These are phyloP conservation scores for Hagleromyces aurorensis DNA, from an alignment of 805 yeast genomes.

Conservation along the genomic window DNA sequence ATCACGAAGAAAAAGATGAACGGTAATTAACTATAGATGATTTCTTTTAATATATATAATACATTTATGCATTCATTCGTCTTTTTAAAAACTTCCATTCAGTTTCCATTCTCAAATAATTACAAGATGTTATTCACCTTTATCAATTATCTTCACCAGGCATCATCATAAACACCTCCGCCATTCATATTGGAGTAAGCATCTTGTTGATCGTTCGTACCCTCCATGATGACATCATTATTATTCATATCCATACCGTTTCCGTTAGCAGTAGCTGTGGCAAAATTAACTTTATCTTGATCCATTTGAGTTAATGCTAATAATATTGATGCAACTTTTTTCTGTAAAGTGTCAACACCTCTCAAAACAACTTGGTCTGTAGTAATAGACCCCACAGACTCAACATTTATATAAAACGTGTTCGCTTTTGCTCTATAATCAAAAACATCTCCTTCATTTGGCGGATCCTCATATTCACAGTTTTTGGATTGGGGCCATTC, in stretches of 20 bases:
- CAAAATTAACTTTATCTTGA: conserved; percentile 33
- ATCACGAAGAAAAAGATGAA: too few species aligned
- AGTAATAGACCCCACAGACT: conserved; percentile 81
- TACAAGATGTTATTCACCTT: not conserved
- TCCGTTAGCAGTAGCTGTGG: too few species aligned
- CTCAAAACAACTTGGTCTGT: conserved; percentile 85
- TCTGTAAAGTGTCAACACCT: conserved; percentile 78
- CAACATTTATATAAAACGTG: conserved; percentile 81
- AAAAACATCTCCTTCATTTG: conserved; percentile 76
- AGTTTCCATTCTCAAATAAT: not conserved
- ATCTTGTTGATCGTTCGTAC: conserved; percentile 17
- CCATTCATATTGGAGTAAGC: conserved; percentile 30
- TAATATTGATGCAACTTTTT: conserved; percentile 84
- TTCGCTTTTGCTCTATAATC: conserved; percentile 79
- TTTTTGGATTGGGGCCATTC: conserved; percentile 94
- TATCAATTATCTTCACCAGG: conserved; percentile 19
- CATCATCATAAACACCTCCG: conserved; percentile 30
- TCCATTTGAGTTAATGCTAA: conserved; percentile 51
- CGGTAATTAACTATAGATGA: too few species aligned
- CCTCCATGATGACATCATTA: conserved; percentile 30
- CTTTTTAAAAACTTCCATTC: not conserved
- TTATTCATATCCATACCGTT: conserved; percentile 34
- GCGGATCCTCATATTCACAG: conserved; percentile 94
- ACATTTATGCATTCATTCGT: not conserved
- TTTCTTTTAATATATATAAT: conserved; percentile 1